Base-by-base conservation (phyloP, 2,329 filamentous ascomycete species). In the Fusarium nygamai region DNA sequence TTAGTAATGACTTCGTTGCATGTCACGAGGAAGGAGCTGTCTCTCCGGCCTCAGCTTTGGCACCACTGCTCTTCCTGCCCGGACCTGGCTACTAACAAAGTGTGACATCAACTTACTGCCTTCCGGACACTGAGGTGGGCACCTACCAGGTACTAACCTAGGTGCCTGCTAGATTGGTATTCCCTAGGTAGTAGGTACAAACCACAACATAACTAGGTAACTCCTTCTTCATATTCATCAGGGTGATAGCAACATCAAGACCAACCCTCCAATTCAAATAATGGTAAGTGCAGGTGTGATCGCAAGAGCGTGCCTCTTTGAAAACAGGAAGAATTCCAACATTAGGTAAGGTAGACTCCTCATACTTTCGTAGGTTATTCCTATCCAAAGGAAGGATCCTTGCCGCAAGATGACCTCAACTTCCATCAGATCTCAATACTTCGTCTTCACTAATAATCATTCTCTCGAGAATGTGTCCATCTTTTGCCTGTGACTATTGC, bases 401-500 rank as follows among this genome's bases (percentile, higher is more conserved):
- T 59, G 47, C 17, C 63, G 20, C 51, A 39, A 29, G 34, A 54
- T 58, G 24, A 39, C 27, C 34, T 58, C 41, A 54, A 36, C 53
- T 48, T 38, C 36, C 51, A 43, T 43, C 22, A n/a, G 16, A n/a
- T 41, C 44, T 57, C 44, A 36, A 38, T 51, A 19, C 16, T 53
- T 51, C 50, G 36, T 59, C 27, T 61, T 43, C 34, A 54, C 50
- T 36, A 38, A 38, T 38, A 36, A 53, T 44, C 67, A 69, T 72
- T 72, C 63, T 33, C 54, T 29, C 41, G 14, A 74, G 58, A 61
- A 78, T 75, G 71, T 57, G 46, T 66, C 60, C 61, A 58, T 62
- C 58, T 46, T 62, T 64, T 59, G 64, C 61, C 60, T 71, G 71
- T 68, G 64, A 69, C 56, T 56, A 64, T 67, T 70, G 71, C 67